These are phyloP conservation scores for Xerocomus minutiporus DNA, from an alignment of 1,284 basidiomycete species.

Conservation along the genomic window DNA sequence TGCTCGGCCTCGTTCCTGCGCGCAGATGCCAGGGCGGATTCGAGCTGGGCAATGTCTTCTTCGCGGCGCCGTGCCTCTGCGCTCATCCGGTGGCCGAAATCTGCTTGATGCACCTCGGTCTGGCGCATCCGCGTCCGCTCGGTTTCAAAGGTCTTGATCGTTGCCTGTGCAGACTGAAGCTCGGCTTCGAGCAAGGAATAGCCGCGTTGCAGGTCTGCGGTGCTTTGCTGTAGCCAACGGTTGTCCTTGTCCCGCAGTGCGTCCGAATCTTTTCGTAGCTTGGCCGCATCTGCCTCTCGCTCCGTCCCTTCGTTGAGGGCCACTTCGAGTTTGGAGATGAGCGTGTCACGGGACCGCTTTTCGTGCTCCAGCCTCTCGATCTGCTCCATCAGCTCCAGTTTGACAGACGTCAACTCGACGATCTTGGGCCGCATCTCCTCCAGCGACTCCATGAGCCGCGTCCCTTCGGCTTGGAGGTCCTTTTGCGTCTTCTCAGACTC, in stretches of 20 bases:
- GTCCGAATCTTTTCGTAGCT: conserved; percentile 41
- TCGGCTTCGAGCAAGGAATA: conserved; percentile 61
- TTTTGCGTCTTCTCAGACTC: conserved; percentile 68
- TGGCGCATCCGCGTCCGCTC: conserved; percentile 56
- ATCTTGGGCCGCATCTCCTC: conserved; percentile 83
- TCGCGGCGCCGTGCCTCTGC: conserved; percentile 39
- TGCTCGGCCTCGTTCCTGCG: conserved; percentile 50
- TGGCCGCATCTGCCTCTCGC: conserved; percentile 44
- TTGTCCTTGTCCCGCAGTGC: conserved; percentile 49
- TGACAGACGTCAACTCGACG: conserved; percentile 68
- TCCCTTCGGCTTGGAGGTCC: conserved; percentile 69
- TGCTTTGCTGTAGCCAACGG: conserved; percentile 42
- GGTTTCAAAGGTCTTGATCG: conserved; percentile 51
- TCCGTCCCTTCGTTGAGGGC: conserved; percentile 50
- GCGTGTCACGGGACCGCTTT: conserved; percentile 50
- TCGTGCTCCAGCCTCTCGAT: conserved; percentile 52
- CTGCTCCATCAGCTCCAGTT: conserved; percentile 62
- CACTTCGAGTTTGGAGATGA: conserved; percentile 59
- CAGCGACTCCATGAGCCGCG: conserved; percentile 65
- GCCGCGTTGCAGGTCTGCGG: conserved; percentile 57
- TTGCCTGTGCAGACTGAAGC: conserved; percentile 48
- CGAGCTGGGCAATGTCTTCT: conserved; percentile 47
- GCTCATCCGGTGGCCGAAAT: conserved; percentile 27
- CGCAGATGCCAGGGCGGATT: conserved; percentile 22
- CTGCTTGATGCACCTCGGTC: conserved; percentile 45